A percentile compares a stretch with the other conserved stretches of the same genome.
These are phyloP conservation scores for Rhododendron ferrugineum DNA, from an alignment of 148 eudicot species.

Conservation along the genomic window DNA sequence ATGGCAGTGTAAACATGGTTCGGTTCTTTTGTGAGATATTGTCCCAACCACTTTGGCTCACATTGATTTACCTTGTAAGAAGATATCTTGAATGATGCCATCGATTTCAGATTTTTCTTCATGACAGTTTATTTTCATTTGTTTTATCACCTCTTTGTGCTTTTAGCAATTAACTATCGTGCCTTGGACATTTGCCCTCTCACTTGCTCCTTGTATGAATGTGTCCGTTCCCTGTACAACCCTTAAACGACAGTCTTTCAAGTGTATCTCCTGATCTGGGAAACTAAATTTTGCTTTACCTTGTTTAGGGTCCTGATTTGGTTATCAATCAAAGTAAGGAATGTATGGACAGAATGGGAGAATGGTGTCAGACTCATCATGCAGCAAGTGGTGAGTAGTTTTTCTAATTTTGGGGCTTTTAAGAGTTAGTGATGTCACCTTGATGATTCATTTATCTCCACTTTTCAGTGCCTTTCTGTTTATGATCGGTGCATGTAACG, in stretches of 20 bases:
- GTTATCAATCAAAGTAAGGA: constrained; percentile 79
- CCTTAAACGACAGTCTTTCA: background rate
- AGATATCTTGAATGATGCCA: background rate
- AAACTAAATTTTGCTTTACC: constrained; percentile 2
- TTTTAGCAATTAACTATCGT: background rate
- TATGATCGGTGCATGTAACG: background rate
- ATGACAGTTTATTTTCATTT: background rate
- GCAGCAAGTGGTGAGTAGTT: constrained; percentile 72
- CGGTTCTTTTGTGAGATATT: background rate
- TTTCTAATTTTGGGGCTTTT: constrained; percentile 2
- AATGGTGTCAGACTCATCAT: constrained; percentile 87
- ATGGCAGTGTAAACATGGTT: background rate
- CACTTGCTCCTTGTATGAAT: background rate
- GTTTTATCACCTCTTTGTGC: background rate
- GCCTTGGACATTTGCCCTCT: constrained; percentile 6
- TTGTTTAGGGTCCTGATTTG: constrained; percentile 77
- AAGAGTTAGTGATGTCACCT: constrained; percentile 10
- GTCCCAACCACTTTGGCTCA: background rate
- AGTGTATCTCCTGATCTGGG: constrained; percentile 7
- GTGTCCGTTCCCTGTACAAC: background rate
- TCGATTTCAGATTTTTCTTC: background rate
- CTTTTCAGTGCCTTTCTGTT: background rate
- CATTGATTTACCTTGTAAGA: background rate
- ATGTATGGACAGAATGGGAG: constrained; percentile 73
- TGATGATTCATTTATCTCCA: background rate